Evolutionary conservation across 768 basidiomycete species (phyloP).

Genomic region (Pleurotus salmoneostramineus): DNA sequence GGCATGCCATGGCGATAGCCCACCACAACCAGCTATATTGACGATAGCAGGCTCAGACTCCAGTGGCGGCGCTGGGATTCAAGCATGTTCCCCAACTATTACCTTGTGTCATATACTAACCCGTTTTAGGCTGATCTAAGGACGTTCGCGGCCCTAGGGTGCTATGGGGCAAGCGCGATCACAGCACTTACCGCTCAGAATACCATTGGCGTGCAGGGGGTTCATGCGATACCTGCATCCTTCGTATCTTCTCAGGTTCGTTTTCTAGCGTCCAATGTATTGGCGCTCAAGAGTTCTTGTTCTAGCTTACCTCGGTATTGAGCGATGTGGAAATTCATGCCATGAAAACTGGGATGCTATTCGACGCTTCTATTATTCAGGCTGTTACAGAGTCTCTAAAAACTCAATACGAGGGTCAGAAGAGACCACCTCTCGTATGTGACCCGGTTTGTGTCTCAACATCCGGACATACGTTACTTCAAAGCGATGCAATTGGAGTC

Average conservation of each 20-base stretch:
- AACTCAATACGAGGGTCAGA: constrained; percentile 26
- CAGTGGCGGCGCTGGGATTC: constrained; percentile 87
- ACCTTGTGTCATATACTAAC: neutral
- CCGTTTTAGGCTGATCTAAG: constrained; percentile 74
- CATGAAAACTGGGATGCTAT: constrained; percentile 92
- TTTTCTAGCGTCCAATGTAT: neutral
- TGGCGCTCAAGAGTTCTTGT: neutral
- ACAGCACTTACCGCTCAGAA: constrained; percentile 92
- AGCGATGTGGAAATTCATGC: constrained; percentile 67
- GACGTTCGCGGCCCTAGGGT: constrained; percentile 72
- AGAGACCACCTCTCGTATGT: constrained; percentile 58
- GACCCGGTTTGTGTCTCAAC: constrained; percentile 94
- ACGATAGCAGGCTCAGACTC: constrained; percentile 83
- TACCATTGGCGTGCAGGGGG: constrained; percentile 74
- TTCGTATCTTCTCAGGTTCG: constrained; percentile 72
- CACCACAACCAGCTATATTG: constrained; percentile 32
- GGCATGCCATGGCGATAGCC: neutral
- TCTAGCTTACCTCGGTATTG: constrained; percentile 65
- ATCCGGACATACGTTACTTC: constrained; percentile 76
- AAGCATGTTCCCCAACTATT: constrained; percentile 38
- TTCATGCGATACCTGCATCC: constrained; percentile 61
- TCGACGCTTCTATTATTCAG: constrained; percentile 47
- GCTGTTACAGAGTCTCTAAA: constrained; percentile 51
- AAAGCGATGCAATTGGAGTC: constrained; percentile 57
- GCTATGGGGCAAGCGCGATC: constrained; percentile 78